Base-by-base conservation (phyloP, 345 rosid species). In the Bretschneidera sinensis region DNA sequence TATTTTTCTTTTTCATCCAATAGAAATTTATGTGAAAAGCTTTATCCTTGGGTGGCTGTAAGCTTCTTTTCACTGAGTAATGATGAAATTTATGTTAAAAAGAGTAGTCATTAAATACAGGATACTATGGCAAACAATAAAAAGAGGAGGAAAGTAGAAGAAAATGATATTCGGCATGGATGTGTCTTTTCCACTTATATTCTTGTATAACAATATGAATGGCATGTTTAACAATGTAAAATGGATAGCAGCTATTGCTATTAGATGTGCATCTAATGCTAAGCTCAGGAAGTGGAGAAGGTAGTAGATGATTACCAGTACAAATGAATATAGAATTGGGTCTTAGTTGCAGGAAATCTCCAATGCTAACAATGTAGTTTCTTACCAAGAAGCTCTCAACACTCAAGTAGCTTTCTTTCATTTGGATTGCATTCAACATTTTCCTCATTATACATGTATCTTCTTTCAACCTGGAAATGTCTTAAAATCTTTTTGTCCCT, bases 401-500 rank as follows among this genome's bases (percentile, higher is more conserved):
- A 5, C 10, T 5, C 11, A 1, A 39, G 55, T 31, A 1, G 53
- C 45, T 56, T 48, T 31, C 28, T 43, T 25, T 55, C 31, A 49
- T 61, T 43, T 16, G 60, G 35, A 61, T 50, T 53, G 28, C 21
- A 45, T 53, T 28, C 47, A 18, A 22, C 28, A 35, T 57, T 24
- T 43, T 24, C 31, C n/a, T 55, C n/a, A 48, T 49, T 24, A 4
- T 43, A 14, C 21, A 17, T 54, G 9, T 58, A 31, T 49, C 16
- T 59, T 52, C 17, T 54, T 28, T 69, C 48, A 23, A 52, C 10
- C 45, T 61, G 47, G 60, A 24, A 49, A 54, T 24, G 9, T 55
- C 59, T 58, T 31, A 23, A 5, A 35, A 4, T 62, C 43, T 58
- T 28, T 60, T 25, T 25, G 23, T 49, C 55, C 24, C 48, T 4